Base-by-base conservation (phyloP, 768 basidiomycete species). In the Pleurotus sapidus region DNA sequence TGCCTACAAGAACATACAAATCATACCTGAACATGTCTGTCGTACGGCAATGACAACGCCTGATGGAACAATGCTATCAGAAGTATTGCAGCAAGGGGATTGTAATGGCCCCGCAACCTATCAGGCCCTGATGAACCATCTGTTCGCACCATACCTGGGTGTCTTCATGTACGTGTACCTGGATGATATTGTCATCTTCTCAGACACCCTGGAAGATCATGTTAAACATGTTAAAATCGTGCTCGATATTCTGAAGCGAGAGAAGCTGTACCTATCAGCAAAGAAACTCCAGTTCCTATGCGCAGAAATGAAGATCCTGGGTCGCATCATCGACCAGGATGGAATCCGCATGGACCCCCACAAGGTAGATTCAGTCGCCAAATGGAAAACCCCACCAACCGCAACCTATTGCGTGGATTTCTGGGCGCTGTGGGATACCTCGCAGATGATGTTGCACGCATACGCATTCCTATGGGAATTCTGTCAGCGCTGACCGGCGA, bases 261-360 rank as follows among this genome's bases (percentile, higher is more conserved):
- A 4, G 40, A 56, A 1, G 58, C 65, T 9, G 76, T 27, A 27
- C 27, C 27, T 27, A 4, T 27, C 27, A 27, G 27, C 27, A 27
- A 27, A 27, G 27, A 27, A 76, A 49, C 59, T 70, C 60, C 12
- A 59, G 42, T 17, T 65, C 27, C 61, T 76, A 0, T 60, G 59
- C 0, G 9, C 53, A 0, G 60, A 68, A 43, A 15, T 75, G 18
- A 70, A 72, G 18, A 37, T 75, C 4, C 57, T 77, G 0, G 73
- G 75, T 1, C 63, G 66, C 5, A 49, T 77, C 0, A 57, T 82
- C 1, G 67, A 71, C 18, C 65, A 73, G 14, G 15, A 70, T 0
- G 76, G 78, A 0, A 77, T 82, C 18, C 50, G 50, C 0, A 79
- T 80, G 75, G 77, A 81, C 38, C 75, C 75, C 0, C 60, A 73